Conservation (phyloP, 805 yeast species). For the Ogataea naganishii region DNA sequence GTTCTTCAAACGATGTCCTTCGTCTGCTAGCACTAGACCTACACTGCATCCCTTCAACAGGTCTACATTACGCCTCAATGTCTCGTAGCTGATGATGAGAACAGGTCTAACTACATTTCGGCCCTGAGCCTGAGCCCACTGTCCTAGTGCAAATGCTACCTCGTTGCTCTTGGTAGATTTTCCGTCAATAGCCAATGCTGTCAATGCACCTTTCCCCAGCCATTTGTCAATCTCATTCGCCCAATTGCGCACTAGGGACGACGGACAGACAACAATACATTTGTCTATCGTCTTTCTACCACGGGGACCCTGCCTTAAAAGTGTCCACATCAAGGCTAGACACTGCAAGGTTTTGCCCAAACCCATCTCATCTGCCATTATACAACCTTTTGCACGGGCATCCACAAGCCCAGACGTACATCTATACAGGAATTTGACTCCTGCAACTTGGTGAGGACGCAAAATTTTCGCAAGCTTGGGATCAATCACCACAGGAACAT, state of each 20-base stretch:
- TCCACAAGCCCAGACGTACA: constrained; percentile 86
- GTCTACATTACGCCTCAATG: constrained; percentile 77
- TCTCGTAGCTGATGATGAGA: constrained; percentile 87
- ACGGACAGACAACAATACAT: constrained; percentile 90
- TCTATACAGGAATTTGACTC: constrained; percentile 82
- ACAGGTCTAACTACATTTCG: constrained; percentile 89
- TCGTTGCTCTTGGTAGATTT: constrained; percentile 67
- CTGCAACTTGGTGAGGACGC: constrained; percentile 95
- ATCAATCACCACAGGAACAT: constrained; percentile 94
- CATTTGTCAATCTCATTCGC: constrained; percentile 93
- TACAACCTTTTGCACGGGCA: constrained; percentile 85
- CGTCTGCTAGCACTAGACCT: constrained; percentile 81
- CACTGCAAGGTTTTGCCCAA: constrained; percentile 89
- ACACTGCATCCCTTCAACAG: constrained; percentile 68
- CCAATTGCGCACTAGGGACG: constrained; percentile 91
- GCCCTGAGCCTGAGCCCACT: constrained; percentile 87
- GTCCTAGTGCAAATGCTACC: constrained; percentile 55
- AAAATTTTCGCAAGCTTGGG: constrained; percentile 76
- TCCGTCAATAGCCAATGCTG: constrained; percentile 90
- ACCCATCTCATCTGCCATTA: constrained; percentile 99
- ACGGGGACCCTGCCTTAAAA: constrained; percentile 81
- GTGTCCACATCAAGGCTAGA: constrained; percentile 85
- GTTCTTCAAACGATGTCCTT: constrained; percentile 76
- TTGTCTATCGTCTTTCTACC: constrained; percentile 78
- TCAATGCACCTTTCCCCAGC: constrained; percentile 86